Conservation (phyloP, 352 stramenopile genomes). For the Phytophthora fragariae region DNA sequence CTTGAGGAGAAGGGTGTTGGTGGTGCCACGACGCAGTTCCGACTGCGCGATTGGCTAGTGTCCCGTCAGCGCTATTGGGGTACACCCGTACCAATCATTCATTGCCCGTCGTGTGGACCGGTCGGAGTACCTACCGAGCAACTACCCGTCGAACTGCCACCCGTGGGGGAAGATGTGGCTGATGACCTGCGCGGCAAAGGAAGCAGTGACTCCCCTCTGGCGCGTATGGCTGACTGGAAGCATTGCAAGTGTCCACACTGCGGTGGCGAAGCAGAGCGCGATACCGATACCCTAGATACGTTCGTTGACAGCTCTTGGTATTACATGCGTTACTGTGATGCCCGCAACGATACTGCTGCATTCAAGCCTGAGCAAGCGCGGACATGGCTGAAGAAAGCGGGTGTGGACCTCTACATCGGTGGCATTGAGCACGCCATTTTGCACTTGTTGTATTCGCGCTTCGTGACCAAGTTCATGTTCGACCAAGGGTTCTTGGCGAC, state of each 20-base stretch:
- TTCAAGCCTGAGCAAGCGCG: constrained; percentile 90
- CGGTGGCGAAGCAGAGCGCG: constrained; percentile 75
- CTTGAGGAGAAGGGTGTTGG: constrained; percentile 61
- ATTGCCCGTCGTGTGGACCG: constrained; percentile 91
- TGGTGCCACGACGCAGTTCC: constrained; percentile 90
- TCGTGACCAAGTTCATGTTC: constrained; percentile 98
- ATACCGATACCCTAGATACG: constrained; percentile 93
- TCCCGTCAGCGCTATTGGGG: constrained; percentile 99
- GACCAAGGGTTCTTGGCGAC: constrained; percentile 91
- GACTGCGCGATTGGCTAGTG: constrained; percentile 99
- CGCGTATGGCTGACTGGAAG: constrained; percentile 76
- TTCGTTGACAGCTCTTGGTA: constrained; percentile 99
- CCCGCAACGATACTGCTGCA: constrained; percentile 89
- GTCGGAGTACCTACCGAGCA: constrained; percentile 92
- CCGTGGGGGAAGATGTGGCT: constrained; percentile 90
- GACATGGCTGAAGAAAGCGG: constrained; percentile 93
- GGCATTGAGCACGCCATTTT: constrained; percentile 99
- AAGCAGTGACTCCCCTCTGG: constrained; percentile 92
- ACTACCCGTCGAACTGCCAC: constrained; percentile 95
- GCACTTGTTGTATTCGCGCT: constrained; percentile 99
- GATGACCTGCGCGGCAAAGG: constrained; percentile 93
- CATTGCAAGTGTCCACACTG: constrained; percentile 82
- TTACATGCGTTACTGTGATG: constrained; percentile 98
- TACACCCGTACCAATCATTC: constrained; percentile 98
- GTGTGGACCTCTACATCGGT: constrained; percentile 99